A percentile compares a stretch with the other conserved stretches of the same genome.
Evolutionary conservation across 257 asterid genomes (phyloP).

Genomic region (Gentiana dahurica): DNA sequence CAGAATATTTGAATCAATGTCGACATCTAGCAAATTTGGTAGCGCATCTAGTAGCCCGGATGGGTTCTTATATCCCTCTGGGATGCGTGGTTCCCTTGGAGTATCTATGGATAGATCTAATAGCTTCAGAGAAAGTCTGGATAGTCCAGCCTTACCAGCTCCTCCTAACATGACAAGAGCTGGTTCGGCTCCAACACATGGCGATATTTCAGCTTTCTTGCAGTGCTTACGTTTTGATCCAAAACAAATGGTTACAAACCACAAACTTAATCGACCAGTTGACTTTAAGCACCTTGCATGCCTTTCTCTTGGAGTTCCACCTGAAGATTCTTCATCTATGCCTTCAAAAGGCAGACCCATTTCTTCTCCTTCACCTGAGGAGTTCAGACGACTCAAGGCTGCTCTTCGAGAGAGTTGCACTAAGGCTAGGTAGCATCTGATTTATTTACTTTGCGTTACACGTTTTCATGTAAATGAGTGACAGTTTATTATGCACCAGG

Average conservation of each 20-base stretch:
- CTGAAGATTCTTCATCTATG: constrained; percentile 52
- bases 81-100: constrained; percentile 63
- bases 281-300: constrained; percentile 73
- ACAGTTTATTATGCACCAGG: constrained; percentile 36
- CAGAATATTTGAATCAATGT: constrained; percentile 29
- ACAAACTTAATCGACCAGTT: constrained; percentile 60
- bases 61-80: constrained; percentile 59
- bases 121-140: constrained; percentile 67
- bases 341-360: constrained; percentile 45
- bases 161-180: constrained; percentile 56
- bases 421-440: constrained; percentile 60
- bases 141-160: constrained; percentile 45
- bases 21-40: constrained; percentile 83
- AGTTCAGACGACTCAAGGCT: constrained; percentile 64
- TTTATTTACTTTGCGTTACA: constrained; percentile 2
- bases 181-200: constrained; percentile 55
- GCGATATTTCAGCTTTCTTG: constrained; percentile 64
- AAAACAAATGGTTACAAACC: constrained; percentile 67
- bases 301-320: constrained; percentile 64
- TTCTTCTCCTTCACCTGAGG: constrained; percentile 62
- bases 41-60: constrained; percentile 79
- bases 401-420: constrained; percentile 62
- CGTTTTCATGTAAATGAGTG: constrained; percentile 11
- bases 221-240: constrained; percentile 87
- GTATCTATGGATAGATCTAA: constrained; percentile 68